phyloP scores from a whole-genome alignment of 306 rosid genomes.

The Macrotyloma uniflorum region DNA sequence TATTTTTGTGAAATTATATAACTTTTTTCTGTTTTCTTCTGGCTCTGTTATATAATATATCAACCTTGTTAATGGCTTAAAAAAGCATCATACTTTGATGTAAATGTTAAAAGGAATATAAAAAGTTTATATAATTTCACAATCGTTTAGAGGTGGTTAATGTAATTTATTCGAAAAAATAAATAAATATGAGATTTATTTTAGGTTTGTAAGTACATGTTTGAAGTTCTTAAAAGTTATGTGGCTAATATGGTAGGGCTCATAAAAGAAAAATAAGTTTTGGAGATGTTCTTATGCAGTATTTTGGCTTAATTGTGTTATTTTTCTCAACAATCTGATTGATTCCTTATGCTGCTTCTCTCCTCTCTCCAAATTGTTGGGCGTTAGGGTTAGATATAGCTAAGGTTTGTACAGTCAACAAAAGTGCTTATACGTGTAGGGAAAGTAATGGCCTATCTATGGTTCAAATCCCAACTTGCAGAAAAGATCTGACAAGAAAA shows the following conservation, averaged over 20 bases:
- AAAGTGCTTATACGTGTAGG: neutral
- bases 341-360: neutral
- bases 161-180: too few relatives aligned
- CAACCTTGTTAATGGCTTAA: too few relatives aligned
- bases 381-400: neutral
- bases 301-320: neutral
- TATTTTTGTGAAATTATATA: too few relatives aligned
- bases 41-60: too few relatives aligned
- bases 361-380: too few relatives aligned
- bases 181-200: too few relatives aligned
- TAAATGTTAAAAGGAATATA: neutral
- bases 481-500: slow-evolving; percentile 7
- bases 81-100: neutral
- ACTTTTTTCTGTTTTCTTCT: too few relatives aligned
- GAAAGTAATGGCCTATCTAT: neutral
- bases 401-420: neutral
- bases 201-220: too few relatives aligned
- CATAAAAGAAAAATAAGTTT: neutral
- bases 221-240: neutral
- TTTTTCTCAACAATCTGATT: neutral
- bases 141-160: too few relatives aligned
- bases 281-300: neutral
- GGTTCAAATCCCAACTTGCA: slow-evolving; percentile 20
- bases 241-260: neutral
- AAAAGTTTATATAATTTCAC: too few relatives aligned